Evolutionary conservation across 2,329 filamentous ascomycete species (phyloP), one percentile per base, ranked within the genome.

Genomic region (Dothistroma pini): DNA sequence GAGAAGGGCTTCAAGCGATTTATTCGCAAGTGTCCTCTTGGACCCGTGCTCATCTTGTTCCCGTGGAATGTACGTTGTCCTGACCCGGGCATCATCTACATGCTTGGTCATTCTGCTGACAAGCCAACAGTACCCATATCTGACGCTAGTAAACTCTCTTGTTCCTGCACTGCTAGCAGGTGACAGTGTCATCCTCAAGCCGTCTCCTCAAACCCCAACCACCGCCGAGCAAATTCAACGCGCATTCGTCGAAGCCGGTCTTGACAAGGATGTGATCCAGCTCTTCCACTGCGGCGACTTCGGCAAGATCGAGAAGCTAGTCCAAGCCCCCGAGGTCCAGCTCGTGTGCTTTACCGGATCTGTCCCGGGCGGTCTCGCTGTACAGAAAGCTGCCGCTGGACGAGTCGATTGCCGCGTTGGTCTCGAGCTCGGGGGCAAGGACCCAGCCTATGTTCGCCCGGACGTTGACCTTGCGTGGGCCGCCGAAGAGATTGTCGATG

Each of bases 301-400:
- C 29, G 79, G 79, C 51, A 84, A 88, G 61, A 89, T 97, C 68
- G 90, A 96, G 77, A 81, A 86, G 6, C 83, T 97, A 50, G 87
- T 96, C 54, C 84, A 88, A 54, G 86, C 91, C 61, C 89, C 91
- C 7, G 84, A 87, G 66, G 84, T 97, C 65, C 84, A 89, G 57
- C 83, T 92, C 35, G 86, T 97, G 56, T 96, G 91, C 81, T 97
- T 97, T 77, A 97, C 93, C 0, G 93, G 93, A 38, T 96, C 93
- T 7, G 91, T 96, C 10, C 89, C 90, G 11, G 92, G 91, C 58
- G 93, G 93, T 16, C 79, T 97, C 57, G 87, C 90, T 1, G 89
- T 97, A 25, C 92, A 96, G 73, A 87, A 87, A 73, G 90, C 91
- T 5, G 93, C 92, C 1, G 84, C 91, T 25, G 90, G 93, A 71